These are phyloP conservation scores for Wickerhamomyces silvicola DNA, from an alignment of 805 yeast species.

Conservation along the genomic window DNA sequence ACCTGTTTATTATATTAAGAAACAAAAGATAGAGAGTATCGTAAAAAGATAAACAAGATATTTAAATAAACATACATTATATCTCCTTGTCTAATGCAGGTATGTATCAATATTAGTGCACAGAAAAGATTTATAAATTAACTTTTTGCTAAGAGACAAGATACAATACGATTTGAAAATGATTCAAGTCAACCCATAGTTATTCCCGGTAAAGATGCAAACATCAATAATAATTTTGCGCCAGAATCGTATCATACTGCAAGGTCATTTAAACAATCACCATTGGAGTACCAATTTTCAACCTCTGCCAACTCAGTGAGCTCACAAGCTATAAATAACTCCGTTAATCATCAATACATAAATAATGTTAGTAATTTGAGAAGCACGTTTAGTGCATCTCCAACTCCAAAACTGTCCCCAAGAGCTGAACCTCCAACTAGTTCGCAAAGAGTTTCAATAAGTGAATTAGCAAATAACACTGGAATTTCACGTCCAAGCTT, in stretches of 20 bases:
- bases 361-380: slow-evolving; percentile 14
- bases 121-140: slow-evolving; percentile 1
- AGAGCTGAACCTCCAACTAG: slow-evolving; percentile 20
- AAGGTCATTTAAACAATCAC: slow-evolving; percentile 16
- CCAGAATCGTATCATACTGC: slow-evolving; percentile 24
- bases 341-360: slow-evolving; percentile 16
- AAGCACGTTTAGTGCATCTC: slow-evolving; percentile 16
- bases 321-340: slow-evolving; percentile 13
- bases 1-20: no score
- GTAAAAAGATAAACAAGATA: no score
- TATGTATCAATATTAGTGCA: slow-evolving; percentile 2
- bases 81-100: slow-evolving; percentile 12
- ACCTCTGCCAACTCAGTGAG: slow-evolving; percentile 19
- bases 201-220: slow-evolving; percentile 23
- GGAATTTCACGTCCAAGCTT: slow-evolving; percentile 9
- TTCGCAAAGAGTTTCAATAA: slow-evolving; percentile 12
- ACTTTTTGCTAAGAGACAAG: slow-evolving; percentile 5
- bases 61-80: slow-evolving; percentile 4
- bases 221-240: slow-evolving; percentile 6
- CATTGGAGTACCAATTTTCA: slow-evolving; percentile 18
- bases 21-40: no score
- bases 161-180: slow-evolving; percentile 7
- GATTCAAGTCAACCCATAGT: slow-evolving; percentile 24
- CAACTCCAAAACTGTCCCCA: slow-evolving; percentile 19
- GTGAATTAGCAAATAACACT: slow-evolving; percentile 6